A percentile compares a stretch with the other conserved stretches of the same genome.
These are phyloP conservation scores for Anisodus tanguticus DNA, from an alignment of 257 asterid species.

Conservation along the genomic window DNA sequence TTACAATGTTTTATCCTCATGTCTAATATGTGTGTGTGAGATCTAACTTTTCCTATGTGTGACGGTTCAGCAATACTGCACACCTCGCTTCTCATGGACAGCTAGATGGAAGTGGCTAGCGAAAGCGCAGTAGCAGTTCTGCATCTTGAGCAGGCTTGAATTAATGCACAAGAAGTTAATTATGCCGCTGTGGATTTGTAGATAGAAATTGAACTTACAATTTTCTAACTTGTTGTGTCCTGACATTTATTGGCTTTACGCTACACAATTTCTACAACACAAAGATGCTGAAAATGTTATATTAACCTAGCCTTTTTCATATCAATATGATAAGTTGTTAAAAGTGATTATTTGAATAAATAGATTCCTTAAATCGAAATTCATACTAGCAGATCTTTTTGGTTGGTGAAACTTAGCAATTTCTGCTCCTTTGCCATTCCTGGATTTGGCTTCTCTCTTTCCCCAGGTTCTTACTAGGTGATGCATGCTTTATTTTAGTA, in stretches of 20 bases:
- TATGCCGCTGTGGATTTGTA: not conserved
- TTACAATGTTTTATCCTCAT: not conserved
- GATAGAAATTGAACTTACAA: not conserved
- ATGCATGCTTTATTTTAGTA: too few species aligned
- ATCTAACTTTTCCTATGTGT: not conserved
- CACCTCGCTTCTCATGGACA: slow-evolving; percentile 84
- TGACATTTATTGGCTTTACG: not conserved
- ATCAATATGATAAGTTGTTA: not conserved
- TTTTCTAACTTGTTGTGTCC: not conserved
- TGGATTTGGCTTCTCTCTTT: too few species aligned
- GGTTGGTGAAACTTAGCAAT: too few species aligned
- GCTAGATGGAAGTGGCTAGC: slow-evolving; percentile 83
- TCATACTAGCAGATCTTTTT: not conserved
- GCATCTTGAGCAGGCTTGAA: not conserved
- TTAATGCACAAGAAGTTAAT: not conserved
- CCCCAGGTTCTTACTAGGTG: too few species aligned
- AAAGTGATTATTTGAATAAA: not conserved
- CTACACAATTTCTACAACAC: not conserved
- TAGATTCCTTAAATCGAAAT: not conserved
- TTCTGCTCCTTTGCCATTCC: not conserved
- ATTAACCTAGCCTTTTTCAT: not conserved
- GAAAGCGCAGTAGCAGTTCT: not conserved
- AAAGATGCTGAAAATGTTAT: not conserved
- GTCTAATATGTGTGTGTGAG: not conserved
- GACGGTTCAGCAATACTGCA: slow-evolving; percentile 76